Evolutionary conservation across 2,329 filamentous ascomycete genomes (phyloP).

Genomic region (Seiridium unicorne): DNA sequence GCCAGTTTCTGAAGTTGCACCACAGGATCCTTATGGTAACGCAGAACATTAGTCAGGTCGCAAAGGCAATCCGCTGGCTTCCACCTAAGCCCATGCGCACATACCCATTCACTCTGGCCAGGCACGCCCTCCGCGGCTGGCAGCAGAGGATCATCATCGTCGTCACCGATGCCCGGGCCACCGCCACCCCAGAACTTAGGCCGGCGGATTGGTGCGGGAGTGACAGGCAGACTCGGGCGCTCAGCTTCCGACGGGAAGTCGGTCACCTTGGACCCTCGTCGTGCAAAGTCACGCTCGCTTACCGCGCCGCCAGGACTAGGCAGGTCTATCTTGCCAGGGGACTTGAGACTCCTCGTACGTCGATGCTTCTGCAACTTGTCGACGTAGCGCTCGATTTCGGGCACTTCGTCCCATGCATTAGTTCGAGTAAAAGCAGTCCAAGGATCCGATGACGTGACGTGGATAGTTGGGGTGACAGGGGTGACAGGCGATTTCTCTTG

Average conservation of each 20-base stretch:
- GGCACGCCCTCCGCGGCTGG: slow-evolving; percentile 82
- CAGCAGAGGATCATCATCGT: slow-evolving; percentile 56
- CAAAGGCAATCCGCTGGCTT: slow-evolving; percentile 52
- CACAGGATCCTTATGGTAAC: slow-evolving; percentile 62
- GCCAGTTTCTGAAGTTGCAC: slow-evolving; percentile 69
- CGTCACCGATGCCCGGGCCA: slow-evolving; percentile 38
- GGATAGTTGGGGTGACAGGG: slow-evolving; percentile 47
- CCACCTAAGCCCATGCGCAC: slow-evolving; percentile 59
- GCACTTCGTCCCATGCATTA: slow-evolving; percentile 93
- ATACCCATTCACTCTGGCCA: slow-evolving; percentile 90
- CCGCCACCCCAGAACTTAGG: slow-evolving; percentile 64
- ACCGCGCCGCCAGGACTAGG: slow-evolving; percentile 24
- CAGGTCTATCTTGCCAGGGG: slow-evolving; percentile 21
- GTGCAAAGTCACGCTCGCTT: slow-evolving; percentile 27
- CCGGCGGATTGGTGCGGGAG: slow-evolving; percentile 75
- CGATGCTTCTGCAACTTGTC: slow-evolving; percentile 67
- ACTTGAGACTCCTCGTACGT: slow-evolving; percentile 32
- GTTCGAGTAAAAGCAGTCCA: slow-evolving; percentile 73
- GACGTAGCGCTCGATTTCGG: slow-evolving; percentile 85
- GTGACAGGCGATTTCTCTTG: slow-evolving; percentile 42
- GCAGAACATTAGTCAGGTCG: slow-evolving; percentile 53
- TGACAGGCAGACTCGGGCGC: slow-evolving; percentile 85
- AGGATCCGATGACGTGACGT: slow-evolving; percentile 50
- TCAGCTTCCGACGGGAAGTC: slow-evolving; percentile 84
- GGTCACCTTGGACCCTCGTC: slow-evolving; percentile 65